A percentile compares a stretch with the other conserved stretches of the same genome.
These are phyloP conservation scores for Lactarius vividus DNA, from an alignment of 768 basidiomycete genomes.

Conservation along the genomic window DNA sequence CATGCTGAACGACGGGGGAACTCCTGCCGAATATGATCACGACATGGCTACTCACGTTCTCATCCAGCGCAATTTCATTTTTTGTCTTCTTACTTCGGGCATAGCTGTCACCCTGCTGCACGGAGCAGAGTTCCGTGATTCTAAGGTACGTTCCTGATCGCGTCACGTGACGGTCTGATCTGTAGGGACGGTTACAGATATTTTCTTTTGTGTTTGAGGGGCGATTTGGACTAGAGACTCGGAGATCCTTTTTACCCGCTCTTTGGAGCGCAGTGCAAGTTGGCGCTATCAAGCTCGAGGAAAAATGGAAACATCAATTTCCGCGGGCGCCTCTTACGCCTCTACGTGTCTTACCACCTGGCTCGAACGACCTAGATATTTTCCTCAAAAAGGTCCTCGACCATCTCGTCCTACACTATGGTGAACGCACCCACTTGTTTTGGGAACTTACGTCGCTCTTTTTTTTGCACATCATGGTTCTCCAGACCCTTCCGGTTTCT, in stretches of 20 bases:
- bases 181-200: conserved; percentile 40
- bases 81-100: conserved; percentile 46
- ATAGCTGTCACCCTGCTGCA: conserved; percentile 51
- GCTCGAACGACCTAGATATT: background rate
- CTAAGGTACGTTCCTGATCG: conserved; percentile 45
- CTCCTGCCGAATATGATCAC: conserved; percentile 23
- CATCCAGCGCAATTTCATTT: conserved; percentile 49
- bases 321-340: conserved; percentile 7
- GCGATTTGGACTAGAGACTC: conserved; percentile 29
- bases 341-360: background rate
- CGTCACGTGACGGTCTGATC: background rate
- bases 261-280: conserved; percentile 28
- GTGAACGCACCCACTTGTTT: conserved; percentile 6
- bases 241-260: conserved; percentile 12
- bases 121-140: conserved; percentile 58
- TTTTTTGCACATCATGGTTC: conserved; percentile 24
- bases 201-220: conserved; percentile 54
- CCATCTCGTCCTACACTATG: conserved; percentile 9
- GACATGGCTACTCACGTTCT: conserved; percentile 38
- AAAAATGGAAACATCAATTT: background rate
- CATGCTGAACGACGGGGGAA: conserved; percentile 54
- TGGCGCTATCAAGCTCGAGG: conserved; percentile 23
- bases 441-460: conserved; percentile 21
- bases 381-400: conserved; percentile 10
- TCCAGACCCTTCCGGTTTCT: conserved; percentile 26